Base-by-base conservation (phyloP, 768 basidiomycete genomes). In the Podaxis pistillaris region DNA sequence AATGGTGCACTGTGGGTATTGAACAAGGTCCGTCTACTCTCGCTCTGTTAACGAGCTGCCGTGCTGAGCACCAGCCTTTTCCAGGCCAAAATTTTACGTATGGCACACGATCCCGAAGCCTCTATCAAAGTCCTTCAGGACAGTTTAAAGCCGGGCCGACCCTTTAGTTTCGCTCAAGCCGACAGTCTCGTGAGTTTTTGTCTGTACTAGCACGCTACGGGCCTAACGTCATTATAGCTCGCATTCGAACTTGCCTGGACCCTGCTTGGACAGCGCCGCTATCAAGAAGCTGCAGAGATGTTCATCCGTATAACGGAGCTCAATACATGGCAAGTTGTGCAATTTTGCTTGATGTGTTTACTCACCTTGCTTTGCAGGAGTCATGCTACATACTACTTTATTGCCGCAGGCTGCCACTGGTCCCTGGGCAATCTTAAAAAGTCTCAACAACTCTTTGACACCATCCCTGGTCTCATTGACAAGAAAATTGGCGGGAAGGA, bases 241-340 rank as follows among this genome's bases (percentile, higher is more conserved):
- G 78, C 84, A 13, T 93, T 91, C 65, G 91, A 93, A 71, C 79
- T 93, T 3, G 90, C 88, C 0, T 93, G 91, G 91, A 86, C 86
- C 15, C 72, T 90, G 1, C 78, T 93, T 4, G 54, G 54, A 4
- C 61, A 67, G 26, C 47, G 66, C 4, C 41, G 81, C 62, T 91
- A 92, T 59, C 74, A 81, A 64, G 89, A 92, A 64, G 81, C 87
- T 1, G 89, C 89, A 1, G 83, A 88, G 52, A 78, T 79, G 61
- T 91, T 93, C 67, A 66, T 91, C 47, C 78, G 74, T 60, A 76
- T 93, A 65, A 86, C 84, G 4, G 81, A 84, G 64, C 68, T 91
- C 63, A 93, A 92, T 68, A 84, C 76, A 50, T 93, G 91, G 91
- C 86, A 37, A 6, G 79, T 73, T 37, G 12, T 40, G 1, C 8